A percentile compares a stretch with the other conserved stretches of the same genome.
Conservation (phyloP, 345 rosid genomes). For the Chamaenerion angustifolium region DNA sequence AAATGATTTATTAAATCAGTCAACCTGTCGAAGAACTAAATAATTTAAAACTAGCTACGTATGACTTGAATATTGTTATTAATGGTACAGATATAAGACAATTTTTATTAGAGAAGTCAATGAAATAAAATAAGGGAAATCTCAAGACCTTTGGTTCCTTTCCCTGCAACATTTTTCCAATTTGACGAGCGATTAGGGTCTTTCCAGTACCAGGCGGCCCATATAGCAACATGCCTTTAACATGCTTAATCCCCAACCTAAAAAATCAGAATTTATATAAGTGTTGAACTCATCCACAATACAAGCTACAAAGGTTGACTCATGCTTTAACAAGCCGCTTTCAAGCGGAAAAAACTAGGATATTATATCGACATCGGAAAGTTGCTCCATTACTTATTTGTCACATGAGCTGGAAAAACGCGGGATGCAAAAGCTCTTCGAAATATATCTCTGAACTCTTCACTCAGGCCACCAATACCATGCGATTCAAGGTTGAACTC, state of each 20-base stretch:
- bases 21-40: too few species aligned
- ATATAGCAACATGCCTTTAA: constrained; percentile 89
- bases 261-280: constrained; percentile 14
- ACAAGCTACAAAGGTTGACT: not conserved
- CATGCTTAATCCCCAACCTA: constrained; percentile 97
- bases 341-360: too few species aligned
- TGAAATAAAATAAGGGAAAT: not conserved
- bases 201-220: constrained; percentile 99
- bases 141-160: constrained; percentile 84
- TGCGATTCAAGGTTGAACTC: constrained; percentile 89
- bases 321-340: not conserved
- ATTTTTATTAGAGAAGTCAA: not conserved
- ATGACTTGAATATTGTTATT: too few species aligned
- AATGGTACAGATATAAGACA: not conserved
- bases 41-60: too few species aligned
- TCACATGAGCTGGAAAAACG: constrained; percentile 95
- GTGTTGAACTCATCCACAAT: not conserved
- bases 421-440: constrained; percentile 99
- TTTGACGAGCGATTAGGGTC: constrained; percentile 98
- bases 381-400: constrained; percentile 44
- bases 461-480: constrained; percentile 97
- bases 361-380: not conserved
- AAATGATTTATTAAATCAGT: too few species aligned
- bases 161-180: constrained; percentile 97
- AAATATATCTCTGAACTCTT: constrained; percentile 97